Conservation (phyloP, 331 rosid genomes). For the Erythrophleum ivorense region DNA sequence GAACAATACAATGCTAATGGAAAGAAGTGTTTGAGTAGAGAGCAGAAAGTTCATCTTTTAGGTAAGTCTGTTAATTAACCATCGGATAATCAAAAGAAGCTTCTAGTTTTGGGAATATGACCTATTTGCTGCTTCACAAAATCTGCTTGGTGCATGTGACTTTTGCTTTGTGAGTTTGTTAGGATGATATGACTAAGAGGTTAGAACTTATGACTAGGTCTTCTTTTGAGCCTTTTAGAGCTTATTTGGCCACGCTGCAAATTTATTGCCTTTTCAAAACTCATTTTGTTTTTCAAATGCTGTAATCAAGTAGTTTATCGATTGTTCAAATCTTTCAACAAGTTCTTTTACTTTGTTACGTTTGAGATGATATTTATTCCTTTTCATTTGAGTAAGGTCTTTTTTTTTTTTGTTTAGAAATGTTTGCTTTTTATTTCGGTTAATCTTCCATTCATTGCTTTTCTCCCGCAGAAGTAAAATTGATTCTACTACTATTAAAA, state of each 20-base stretch:
- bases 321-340: no score
- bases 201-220: background rate
- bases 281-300: no score
- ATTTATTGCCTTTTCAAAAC: background rate
- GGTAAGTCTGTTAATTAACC: background rate
- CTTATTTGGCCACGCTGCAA: background rate
- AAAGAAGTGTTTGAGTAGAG: background rate
- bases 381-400: background rate
- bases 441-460: background rate
- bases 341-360: no score
- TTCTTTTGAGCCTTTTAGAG: background rate
- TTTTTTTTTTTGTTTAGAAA: background rate
- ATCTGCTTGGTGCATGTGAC: background rate
- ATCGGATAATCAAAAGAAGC: background rate
- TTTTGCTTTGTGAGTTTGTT: background rate
- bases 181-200: background rate
- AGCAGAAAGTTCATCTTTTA: background rate
- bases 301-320: no score
- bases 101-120: background rate
- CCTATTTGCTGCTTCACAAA: background rate
- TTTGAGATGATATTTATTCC: background rate
- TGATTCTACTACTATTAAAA: background rate
- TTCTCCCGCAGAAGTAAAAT: background rate
- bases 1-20: background rate
- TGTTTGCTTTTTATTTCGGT: background rate